Evolutionary conservation across 1,139 yeast species (phyloP).

Genomic region (Debaryomyces nepalensis): DNA sequence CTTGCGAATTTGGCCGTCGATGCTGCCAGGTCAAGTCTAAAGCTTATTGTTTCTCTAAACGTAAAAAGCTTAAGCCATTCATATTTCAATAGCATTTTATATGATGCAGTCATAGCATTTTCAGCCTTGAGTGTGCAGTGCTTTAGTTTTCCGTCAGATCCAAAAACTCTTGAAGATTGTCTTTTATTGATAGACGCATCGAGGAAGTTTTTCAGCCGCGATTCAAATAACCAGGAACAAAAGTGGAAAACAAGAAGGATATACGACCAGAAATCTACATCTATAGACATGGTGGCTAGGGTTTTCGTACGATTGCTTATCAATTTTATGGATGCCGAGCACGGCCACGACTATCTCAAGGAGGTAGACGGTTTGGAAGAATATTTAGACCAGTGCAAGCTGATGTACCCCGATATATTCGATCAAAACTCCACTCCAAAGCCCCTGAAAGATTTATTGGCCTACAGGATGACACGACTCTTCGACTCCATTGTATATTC

Average conservation of each 20-base stretch:
- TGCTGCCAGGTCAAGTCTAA: slow-evolving; percentile 42
- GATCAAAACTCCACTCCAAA: slow-evolving; percentile 15
- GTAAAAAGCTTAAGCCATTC: slow-evolving; percentile 25
- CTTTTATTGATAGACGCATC: slow-evolving; percentile 35
- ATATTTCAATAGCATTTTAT: slow-evolving; percentile 38
- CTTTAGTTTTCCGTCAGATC: slow-evolving; percentile 34
- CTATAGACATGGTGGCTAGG: slow-evolving; percentile 23
- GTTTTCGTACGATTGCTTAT: slow-evolving; percentile 27
- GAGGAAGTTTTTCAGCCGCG: slow-evolving; percentile 25
- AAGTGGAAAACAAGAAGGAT: neutral
- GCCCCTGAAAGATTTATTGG: no score
- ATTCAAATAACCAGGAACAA: neutral
- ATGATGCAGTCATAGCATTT: slow-evolving; percentile 41
- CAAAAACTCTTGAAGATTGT: slow-evolving; percentile 35
- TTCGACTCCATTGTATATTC: neutral
- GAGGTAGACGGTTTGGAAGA: slow-evolving; percentile 21
- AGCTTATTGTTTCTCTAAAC: slow-evolving; percentile 27
- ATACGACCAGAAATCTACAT: neutral
- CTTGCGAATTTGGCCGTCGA: slow-evolving; percentile 34
- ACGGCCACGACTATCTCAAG: slow-evolving; percentile 18
- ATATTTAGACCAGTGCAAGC: slow-evolving; percentile 23
- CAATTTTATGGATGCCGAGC: slow-evolving; percentile 19
- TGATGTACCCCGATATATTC: slow-evolving; percentile 28
- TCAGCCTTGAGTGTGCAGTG: slow-evolving; percentile 37
- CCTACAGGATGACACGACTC: slow-evolving; percentile 7